Percentiles rank a stretch among this genome's conserved stretches.
Conservation (phyloP, 345 rosid species). For the Excoecaria cochinchinensis region DNA sequence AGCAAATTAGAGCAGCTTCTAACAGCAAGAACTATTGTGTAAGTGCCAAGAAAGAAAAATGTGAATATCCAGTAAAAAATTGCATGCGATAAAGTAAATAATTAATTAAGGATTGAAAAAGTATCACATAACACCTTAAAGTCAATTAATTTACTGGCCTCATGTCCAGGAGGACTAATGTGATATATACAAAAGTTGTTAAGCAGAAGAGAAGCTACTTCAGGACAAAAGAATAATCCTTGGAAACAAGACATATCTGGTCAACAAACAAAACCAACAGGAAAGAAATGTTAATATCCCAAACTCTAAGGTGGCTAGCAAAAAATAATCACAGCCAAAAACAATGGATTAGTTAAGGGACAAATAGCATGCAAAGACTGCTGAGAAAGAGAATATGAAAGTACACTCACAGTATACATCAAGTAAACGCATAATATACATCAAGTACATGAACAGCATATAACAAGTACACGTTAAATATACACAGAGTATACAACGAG, state of each 20-base stretch:
- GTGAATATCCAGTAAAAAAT: constrained; percentile 14
- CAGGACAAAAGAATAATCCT: constrained; percentile 85
- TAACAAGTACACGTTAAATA: no score
- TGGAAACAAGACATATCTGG: constrained; percentile 89
- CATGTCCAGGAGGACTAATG: constrained; percentile 94
- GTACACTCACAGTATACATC: no score
- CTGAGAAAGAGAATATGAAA: no score
- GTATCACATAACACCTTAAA: constrained; percentile 8
- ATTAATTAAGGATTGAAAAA: constrained; percentile 7
- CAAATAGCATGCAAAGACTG: no score
- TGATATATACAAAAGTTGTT: constrained; percentile 97
- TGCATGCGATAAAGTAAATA: neutral
- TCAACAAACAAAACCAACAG: constrained; percentile 2
- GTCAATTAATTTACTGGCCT: constrained; percentile 57
- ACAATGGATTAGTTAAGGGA: no score
- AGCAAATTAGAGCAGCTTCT: constrained; percentile 69
- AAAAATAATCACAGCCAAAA: no score
- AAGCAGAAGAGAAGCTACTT: constrained; percentile 80
- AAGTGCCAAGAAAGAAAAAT: constrained; percentile 47
- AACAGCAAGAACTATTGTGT: constrained; percentile 84
- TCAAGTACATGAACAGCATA: no score
- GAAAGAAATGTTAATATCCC: neutral
- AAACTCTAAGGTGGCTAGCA: no score
- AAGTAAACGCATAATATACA: no score
- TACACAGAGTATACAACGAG: no score